Evolutionary conservation across 2,329 filamentous ascomycete genomes (phyloP).

Genomic region (Boeremia lycopersici): DNA sequence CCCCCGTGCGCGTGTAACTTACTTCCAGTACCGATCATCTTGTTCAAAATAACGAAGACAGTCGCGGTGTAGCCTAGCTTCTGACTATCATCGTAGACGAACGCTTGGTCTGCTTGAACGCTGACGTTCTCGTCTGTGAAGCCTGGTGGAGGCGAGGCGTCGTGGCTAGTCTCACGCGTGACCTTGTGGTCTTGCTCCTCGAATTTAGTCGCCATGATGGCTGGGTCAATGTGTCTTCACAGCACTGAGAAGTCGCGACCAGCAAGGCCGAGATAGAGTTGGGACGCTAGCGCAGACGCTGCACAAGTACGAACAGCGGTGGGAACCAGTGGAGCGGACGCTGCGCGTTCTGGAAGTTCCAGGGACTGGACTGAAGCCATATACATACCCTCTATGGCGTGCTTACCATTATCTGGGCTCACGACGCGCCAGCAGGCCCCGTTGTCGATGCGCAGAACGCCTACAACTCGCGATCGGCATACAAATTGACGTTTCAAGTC

Average conservation of each 20-base stretch:
- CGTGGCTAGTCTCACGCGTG: slow-evolving; percentile 19
- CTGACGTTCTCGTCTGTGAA: slow-evolving; percentile 29
- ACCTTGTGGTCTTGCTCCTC: slow-evolving; percentile 30
- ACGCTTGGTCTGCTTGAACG: slow-evolving; percentile 42
- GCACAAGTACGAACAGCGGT: not conserved
- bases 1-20: slow-evolving; percentile 13
- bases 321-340: slow-evolving; percentile 9
- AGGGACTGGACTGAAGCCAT: slow-evolving; percentile 18
- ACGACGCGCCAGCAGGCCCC: not conserved
- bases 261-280: slow-evolving; percentile 2
- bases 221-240: not conserved
- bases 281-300: not conserved
- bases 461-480: slow-evolving; percentile 35
- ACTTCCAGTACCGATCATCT: slow-evolving; percentile 40
- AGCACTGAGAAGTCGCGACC: not conserved
- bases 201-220: slow-evolving; percentile 28
- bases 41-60: slow-evolving; percentile 45
- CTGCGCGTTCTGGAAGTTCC: slow-evolving; percentile 13
- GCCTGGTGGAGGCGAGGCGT: slow-evolving; percentile 20
- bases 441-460: slow-evolving; percentile 3
- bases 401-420: slow-evolving; percentile 5
- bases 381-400: slow-evolving; percentile 24
- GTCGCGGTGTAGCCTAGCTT: slow-evolving; percentile 44
- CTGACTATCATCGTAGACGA: slow-evolving; percentile 39
- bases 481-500: slow-evolving; percentile 29